Base-by-base conservation (phyloP, 768 basidiomycete genomes). In the Coprinellus aureogranulatus region DNA sequence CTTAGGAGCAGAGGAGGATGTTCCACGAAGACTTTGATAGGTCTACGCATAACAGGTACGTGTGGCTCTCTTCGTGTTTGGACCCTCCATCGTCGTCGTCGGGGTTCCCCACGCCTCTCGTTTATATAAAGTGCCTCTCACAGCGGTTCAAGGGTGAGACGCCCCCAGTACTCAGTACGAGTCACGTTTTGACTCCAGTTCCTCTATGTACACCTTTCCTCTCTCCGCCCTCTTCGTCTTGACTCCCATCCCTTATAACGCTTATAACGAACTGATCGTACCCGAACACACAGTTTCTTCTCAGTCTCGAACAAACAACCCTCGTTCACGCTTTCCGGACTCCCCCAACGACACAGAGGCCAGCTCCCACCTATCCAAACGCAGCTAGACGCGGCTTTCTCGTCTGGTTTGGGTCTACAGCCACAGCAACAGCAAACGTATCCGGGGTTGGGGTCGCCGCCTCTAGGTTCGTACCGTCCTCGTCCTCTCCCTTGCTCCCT, bases 281-380 rank as follows among this genome's bases (percentile, higher is more conserved):
- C n/a, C n/a, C n/a, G n/a, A n/a, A 34, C 34, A 34, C 34, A 12
- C 46, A 48, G 46, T 25, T 48, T 48, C 46, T 48, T 48, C 46
- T 48, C 46, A 12, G 23, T 18, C 26, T 48, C 46, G 12, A 22
- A 11, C 46, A 16, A 44, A 16, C 41, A 44, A n/a, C 41, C 41
- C 41, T 44, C 41, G 6, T 44, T 44, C 41, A n/a, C 41, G 18
- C 41, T 44, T 5, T n/a, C 41, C 6, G 16, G 23, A 12, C 26
- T 25, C 46, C 22, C 22, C 23, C 10, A 4, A 14, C n/a, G 46
- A 6, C 46, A 23, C 46, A 48, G 41, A n/a, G 8, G 23, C 46
- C 16, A 14, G 12, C 46, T 48, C 46, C 50, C 50, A 5, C 50
- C 50, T 25, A 52, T 52, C 14, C 50, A 52, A 22, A 52, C 50